Evolutionary conservation across 139 green algal genomes (phyloP).

Genomic region (Gonium pectorale): DNA sequence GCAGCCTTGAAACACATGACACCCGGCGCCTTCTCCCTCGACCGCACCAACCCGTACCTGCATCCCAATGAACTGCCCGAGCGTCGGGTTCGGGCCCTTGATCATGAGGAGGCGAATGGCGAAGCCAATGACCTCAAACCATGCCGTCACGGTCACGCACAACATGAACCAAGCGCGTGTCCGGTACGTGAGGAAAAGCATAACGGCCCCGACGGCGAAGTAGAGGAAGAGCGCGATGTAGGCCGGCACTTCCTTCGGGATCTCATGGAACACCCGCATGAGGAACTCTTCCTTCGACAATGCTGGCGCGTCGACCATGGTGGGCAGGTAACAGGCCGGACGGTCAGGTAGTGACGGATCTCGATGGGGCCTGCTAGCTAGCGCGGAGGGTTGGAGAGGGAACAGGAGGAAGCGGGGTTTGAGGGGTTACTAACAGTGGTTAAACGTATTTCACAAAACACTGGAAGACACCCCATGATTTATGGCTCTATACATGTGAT

Average conservation of each 20-base stretch:
- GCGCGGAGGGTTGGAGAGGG: no score
- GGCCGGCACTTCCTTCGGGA: not conserved
- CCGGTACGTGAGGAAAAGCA: not conserved
- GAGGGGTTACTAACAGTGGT: no score
- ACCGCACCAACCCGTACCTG: not conserved
- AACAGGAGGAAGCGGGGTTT: no score
- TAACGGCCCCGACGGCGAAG: not conserved
- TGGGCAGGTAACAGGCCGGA: no score
- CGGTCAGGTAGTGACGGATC: no score
- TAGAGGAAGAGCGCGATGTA: constrained; percentile 14
- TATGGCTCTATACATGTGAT: no score
- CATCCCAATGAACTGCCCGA: not conserved
- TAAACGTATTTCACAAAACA: no score
- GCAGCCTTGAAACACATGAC: not conserved
- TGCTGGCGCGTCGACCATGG: no score
- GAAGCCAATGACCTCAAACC: constrained; percentile 36
- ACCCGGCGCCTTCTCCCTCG: not conserved
- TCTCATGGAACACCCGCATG: not conserved
- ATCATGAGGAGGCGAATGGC: constrained; percentile 19
- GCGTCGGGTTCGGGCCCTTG: not conserved
- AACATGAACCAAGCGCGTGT: constrained; percentile 52
- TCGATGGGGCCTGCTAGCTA: no score
- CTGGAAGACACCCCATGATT: no score
- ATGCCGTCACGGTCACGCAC: constrained; percentile 2
- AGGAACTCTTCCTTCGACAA: no score